Base-by-base conservation (phyloP, 495 filamentous ascomycete genomes). In the Baudoinia panamericana region DNA sequence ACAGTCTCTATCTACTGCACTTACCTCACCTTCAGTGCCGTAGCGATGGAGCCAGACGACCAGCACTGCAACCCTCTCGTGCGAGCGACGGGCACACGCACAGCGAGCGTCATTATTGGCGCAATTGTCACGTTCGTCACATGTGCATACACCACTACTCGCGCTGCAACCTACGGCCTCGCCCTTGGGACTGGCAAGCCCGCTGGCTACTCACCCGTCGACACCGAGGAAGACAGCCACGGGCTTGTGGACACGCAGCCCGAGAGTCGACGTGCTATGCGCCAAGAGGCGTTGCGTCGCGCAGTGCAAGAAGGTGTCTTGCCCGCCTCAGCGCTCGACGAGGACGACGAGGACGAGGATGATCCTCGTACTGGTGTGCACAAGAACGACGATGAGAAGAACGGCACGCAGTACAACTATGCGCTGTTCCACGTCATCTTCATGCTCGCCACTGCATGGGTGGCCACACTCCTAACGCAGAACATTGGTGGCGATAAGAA, bases 1-100 rank as follows among this genome's bases (percentile, higher is more conserved):
- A 96, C 96, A 79, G 90, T 97, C 23, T 84, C 88, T 1, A 72
- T 93, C 41, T 97, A 97, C 68, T 96, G 90, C 72, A 93, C 90
- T 32, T 97, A 97, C 57, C 75, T 97, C 31, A 97, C 90, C 52
- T 84, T 97, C 78, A 94, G 86, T 3, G 92, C 90, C 38, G 92
- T 97, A 2, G 88, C 82, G 41, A 96, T 97, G 90, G 88, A 97
- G 53, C 90, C 90, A 3, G 90, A 97, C 63, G 86, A 95, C 62
- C 74, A 77, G 41, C 71, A 82, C 36, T 97, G 90, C 73, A 97
- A 97, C 64, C 90, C 90, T 3, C 64, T 96, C 34, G 68, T 93
- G 36, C 81, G 85, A 28, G 87, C 88, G 15, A 76, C 81, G 25
- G 85, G 83, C 40, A 88, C 88, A n/a, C 74, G 90, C 29, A 90